Evolutionary conservation across 192 early-diverging fungal species (phyloP).

Genomic region (Glomus cerebriforme): DNA sequence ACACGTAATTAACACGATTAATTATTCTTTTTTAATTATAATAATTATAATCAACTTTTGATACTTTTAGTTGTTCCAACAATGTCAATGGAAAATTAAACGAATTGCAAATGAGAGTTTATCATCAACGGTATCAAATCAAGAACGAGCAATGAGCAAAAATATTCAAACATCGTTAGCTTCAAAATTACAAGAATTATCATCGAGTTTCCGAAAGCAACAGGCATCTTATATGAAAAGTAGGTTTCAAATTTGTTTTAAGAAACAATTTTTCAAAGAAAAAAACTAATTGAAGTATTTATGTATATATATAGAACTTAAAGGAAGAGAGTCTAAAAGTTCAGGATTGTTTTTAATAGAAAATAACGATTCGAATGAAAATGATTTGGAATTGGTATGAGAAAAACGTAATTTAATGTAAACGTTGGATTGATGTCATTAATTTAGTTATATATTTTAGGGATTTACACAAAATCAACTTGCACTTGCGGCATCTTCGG

Average conservation of each 20-base stretch:
- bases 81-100: conserved; percentile 79
- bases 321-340: conserved; percentile 43
- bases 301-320: conserved; percentile 36
- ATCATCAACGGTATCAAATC: conserved; percentile 46
- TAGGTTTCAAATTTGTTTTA: conserved; percentile 39
- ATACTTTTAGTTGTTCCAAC: conserved; percentile 72
- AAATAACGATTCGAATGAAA: conserved; percentile 36
- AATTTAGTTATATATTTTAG: conserved; percentile 47
- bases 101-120: conserved; percentile 59
- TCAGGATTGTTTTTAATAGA: conserved; percentile 41
- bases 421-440: not conserved
- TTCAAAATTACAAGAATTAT: conserved; percentile 84
- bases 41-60: not conserved
- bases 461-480: conserved; percentile 89
- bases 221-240: conserved; percentile 90
- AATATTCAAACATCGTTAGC: conserved; percentile 94
- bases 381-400: conserved; percentile 46
- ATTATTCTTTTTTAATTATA: conserved; percentile 23
- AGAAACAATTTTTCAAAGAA: not conserved
- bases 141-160: conserved; percentile 66
- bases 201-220: conserved; percentile 77
- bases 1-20: conserved; percentile 49
- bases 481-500: conserved; percentile 73
- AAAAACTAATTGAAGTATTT: not conserved
- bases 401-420: conserved; percentile 18